Base-by-base conservation (phyloP, 441 rosid genomes). In the Erodium moschatum region DNA sequence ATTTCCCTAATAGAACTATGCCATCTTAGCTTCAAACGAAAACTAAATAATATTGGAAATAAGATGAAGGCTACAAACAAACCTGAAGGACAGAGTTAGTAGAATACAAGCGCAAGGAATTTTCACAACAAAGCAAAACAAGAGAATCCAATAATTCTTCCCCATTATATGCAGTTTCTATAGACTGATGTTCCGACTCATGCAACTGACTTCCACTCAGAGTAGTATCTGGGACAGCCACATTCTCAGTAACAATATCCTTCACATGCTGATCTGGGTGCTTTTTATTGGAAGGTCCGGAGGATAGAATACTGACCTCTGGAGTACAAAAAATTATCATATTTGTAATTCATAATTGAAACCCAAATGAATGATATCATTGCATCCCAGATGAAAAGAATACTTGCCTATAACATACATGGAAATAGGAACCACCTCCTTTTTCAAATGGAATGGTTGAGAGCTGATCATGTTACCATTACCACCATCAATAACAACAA, bases 341-440 rank as follows among this genome's bases (percentile, higher is more conserved):
- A 31, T 73, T 48, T 44, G 71, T 75, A 31, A 63, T 72, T 62
- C 48, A n/a, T 31, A 68, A 58, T 33, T 73, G 44, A 46, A 35
- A 65, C 19, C 35, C 21, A 46, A 70, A 31, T 33, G 27, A 44
- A 69, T 50, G 12, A 29, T 27, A 15, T 9, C 27, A 67, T 62
- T 69, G 31, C 12, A 69, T 27, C 44, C 68, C 33, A 56, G 7
- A 38, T 67, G 33, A 70, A 70, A 21, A 75, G 35, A 44, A 31
- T 72, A 76, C 90, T 83, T 82, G 78, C 93, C 93, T 82, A 86
- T 72, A 44, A 86, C 74, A 73, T 78, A 76, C 85, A 88, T 82
- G 75, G 87, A 83, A 75, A 88, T 72, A 42, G 87, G 86, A 76
- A 69, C 65, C 65, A 73, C 74, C 66, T 85, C 81, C 74, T 77